These are phyloP conservation scores for Dichotomocladium elegans DNA, from an alignment of 371 early-diverging fungal genomes.

Conservation along the genomic window DNA sequence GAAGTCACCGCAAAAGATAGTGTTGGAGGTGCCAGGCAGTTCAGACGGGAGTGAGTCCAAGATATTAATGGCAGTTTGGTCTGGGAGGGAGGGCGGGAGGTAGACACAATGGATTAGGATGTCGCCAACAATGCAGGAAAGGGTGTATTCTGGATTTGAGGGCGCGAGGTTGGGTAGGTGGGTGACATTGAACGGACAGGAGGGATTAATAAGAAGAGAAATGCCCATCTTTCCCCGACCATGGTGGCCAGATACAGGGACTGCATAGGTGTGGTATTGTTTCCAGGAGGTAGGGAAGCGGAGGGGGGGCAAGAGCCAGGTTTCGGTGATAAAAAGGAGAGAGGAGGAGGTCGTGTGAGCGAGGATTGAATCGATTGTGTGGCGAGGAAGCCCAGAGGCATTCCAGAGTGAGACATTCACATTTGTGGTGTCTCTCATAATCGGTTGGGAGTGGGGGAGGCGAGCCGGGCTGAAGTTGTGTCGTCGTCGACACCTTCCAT, in stretches of 20 bases:
- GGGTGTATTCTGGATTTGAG: background rate
- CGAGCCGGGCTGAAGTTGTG: background rate
- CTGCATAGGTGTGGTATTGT: conserved; percentile 10
- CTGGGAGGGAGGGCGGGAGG: conserved; percentile 2
- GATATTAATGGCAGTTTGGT: background rate
- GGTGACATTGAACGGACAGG: background rate
- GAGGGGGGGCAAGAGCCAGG: background rate
- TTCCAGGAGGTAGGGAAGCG: conserved; percentile 8
- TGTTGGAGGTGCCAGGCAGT: background rate
- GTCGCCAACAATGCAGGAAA: conserved; percentile 2
- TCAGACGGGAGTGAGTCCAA: background rate
- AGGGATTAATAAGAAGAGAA: background rate
- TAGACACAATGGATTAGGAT: conserved; percentile 10
- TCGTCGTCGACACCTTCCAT: too few relatives aligned
- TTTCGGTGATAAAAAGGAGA: background rate
- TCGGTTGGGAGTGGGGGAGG: background rate
- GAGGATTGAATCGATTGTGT: background rate
- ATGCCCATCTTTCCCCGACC: conserved; percentile 5
- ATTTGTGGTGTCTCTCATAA: background rate
- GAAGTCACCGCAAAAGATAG: conserved; percentile 17
- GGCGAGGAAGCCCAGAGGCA: background rate
- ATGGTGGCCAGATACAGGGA: background rate
- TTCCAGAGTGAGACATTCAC: background rate
- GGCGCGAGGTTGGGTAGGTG: background rate
- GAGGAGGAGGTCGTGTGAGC: conserved; percentile 6